Percentiles rank a stretch among this genome's conserved stretches.
phyloP scores from a whole-genome alignment of 345 rosid species.

The Turnera subulata region DNA sequence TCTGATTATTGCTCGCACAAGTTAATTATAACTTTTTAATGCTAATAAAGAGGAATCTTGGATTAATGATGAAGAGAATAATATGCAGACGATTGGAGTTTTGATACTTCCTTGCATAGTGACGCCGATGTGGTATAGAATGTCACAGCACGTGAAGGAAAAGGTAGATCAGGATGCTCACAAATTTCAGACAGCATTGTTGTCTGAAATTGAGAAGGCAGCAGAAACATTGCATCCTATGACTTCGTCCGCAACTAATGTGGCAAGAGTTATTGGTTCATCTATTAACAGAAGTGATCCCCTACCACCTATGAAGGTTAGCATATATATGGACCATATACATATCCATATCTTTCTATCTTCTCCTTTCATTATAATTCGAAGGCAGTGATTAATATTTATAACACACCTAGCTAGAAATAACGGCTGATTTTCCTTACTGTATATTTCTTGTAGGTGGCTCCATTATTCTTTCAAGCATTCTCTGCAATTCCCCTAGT shows the following conservation, averaged over 20 bases:
- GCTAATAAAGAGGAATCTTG: neutral
- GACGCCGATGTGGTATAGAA: conserved; percentile 32
- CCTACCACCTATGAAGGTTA: conserved; percentile 28
- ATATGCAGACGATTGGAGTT: conserved; percentile 29
- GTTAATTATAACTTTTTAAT: neutral
- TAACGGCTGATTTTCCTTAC: neutral
- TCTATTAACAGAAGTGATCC: conserved; percentile 20
- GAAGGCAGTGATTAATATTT: neutral
- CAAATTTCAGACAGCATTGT: conserved; percentile 15
- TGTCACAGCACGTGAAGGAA: conserved; percentile 6
- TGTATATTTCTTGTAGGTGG: conserved; percentile 27
- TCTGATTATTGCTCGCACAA: neutral
- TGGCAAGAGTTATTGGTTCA: conserved; percentile 23
- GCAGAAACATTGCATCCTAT: conserved; percentile 22
- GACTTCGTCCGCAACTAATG: conserved; percentile 25
- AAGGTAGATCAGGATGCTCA: conserved; percentile 10
- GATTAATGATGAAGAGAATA: too few species aligned
- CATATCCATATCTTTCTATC: neutral
- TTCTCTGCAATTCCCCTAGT: conserved; percentile 29
- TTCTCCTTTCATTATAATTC: neutral
- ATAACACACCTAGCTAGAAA: neutral
- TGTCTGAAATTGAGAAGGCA: conserved; percentile 21
- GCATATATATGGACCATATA: neutral
- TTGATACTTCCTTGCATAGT: conserved; percentile 27
- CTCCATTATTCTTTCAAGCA: conserved; percentile 38